A percentile compares a stretch with the other conserved stretches of the same genome.
phyloP scores from a whole-genome alignment of 108 stramenopile species.

The Parmales sp. region DNA sequence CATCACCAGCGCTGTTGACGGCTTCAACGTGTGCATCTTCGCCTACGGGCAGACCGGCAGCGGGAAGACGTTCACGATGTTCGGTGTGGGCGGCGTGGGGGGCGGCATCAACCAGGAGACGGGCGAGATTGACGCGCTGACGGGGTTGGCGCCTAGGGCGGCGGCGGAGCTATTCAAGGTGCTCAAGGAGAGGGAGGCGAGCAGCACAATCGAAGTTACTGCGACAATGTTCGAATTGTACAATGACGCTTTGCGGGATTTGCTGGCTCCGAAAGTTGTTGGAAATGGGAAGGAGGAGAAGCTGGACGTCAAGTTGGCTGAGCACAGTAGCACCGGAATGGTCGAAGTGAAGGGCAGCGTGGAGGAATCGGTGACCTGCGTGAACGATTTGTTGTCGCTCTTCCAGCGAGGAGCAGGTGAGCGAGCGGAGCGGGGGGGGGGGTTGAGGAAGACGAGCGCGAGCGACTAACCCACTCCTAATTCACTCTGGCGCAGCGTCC shows the following conservation, averaged over 20 bases:
- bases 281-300: conserved; percentile 16
- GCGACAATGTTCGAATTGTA: conserved; percentile 58
- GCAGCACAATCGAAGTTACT: conserved; percentile 24
- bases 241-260: conserved; percentile 51
- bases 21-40: conserved; percentile 59
- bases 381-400: conserved; percentile 28
- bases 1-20: conserved; percentile 57
- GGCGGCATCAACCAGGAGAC: conserved; percentile 33
- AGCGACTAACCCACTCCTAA: too few relatives aligned
- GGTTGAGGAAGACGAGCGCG: too few relatives aligned
- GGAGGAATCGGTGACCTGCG: conserved; percentile 22
- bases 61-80: conserved; percentile 75
- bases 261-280: conserved; percentile 24
- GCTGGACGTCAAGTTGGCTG: conserved; percentile 37
- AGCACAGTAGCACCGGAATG: conserved; percentile 33
- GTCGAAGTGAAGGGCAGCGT: conserved; percentile 45
- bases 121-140: conserved; percentile 35
- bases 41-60: conserved; percentile 45
- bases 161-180: conserved; percentile 43
- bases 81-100: conserved; percentile 34
- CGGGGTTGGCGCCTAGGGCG: conserved; percentile 45
- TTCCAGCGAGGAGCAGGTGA: conserved; percentile 48
- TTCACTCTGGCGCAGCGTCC: too few relatives aligned
- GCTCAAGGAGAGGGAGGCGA: conserved; percentile 34
- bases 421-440: too few relatives aligned